A percentile compares a stretch with the other conserved stretches of the same genome.
phyloP scores from a whole-genome alignment of 768 basidiomycete species.

The Tremella mesenterica region DNA sequence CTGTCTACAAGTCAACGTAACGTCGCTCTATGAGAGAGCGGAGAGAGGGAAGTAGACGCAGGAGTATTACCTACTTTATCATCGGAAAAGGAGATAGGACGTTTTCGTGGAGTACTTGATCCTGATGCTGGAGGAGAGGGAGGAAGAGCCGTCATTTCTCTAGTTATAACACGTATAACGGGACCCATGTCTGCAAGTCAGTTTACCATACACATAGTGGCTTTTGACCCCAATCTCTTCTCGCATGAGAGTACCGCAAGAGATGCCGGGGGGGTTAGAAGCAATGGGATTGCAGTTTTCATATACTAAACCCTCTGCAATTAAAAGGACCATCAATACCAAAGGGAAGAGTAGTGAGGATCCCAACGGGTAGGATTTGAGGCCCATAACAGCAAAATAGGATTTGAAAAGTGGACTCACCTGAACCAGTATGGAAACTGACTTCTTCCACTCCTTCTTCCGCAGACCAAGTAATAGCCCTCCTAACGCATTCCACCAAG shows the following conservation, averaged over 20 bases:
- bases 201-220: too few relatives aligned
- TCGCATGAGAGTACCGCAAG: not conserved
- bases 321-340: not conserved
- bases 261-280: not conserved
- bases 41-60: too few relatives aligned
- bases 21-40: too few relatives aligned
- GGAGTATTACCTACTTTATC: too few relatives aligned
- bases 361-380: not conserved
- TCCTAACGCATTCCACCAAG: slow-evolving; percentile 5
- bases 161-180: too few relatives aligned
- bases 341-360: not conserved
- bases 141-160: too few relatives aligned
- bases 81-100: too few relatives aligned
- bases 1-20: too few relatives aligned
- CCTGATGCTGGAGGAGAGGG: too few relatives aligned
- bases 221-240: too few relatives aligned
- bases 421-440: slow-evolving; percentile 8
- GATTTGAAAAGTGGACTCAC: slow-evolving; percentile 1
- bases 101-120: too few relatives aligned
- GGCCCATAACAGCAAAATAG: not conserved
- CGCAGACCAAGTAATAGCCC: slow-evolving; percentile 4
- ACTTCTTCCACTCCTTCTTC: slow-evolving; percentile 9
- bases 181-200: too few relatives aligned
- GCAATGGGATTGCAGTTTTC: not conserved
- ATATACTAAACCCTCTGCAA: not conserved